Base-by-base conservation (phyloP, 2,329 filamentous ascomycete species). In the Ophiostoma sp. region DNA sequence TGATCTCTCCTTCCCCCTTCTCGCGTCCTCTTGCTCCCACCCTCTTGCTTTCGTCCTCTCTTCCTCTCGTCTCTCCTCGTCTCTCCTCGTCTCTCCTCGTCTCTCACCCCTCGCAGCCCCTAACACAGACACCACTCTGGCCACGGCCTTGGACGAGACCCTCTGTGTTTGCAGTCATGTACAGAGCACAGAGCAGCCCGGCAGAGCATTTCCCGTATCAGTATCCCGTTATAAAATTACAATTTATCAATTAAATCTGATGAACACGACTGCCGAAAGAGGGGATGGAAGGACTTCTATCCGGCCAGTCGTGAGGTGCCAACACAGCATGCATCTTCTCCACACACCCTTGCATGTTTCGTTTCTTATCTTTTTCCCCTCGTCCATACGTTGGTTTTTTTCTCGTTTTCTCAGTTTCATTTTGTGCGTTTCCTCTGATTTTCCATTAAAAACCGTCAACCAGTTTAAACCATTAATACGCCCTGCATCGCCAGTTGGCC, bases 71-170 rank as follows among this genome's bases (percentile, higher is more conserved):
- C 39, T 36, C 39, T 41, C 39, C 5, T 41, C 3, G n/a, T 36
- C n/a, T 48, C 15, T 17, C 7, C 13, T 20, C 13, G 44, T 15
- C 44, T 17, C 15, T 48, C 1, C 7, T 54, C n/a, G 41, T 33
- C 6, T 3, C 36, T 11, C 36, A 7, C 4, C 36, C 36, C 36
- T 39, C 10, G 39, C 6, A 10, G 44, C 44, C 20, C 17, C 3
- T 44, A 11, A 64, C 27, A 35, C 6, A 15, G 52, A 60, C 48
- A 27, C 23, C 3, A 27, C 27, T 69, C 52, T 54, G 65, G 52
- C 35, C 69, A 48, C 69, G 69, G 69, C 69, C 52, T 70, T 64
- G 64, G 31, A 23, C 64, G 69, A 70, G 69, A 67, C 68, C 33
- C 20, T 35, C 6, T 60, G 62, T 67, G 44, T 20, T 44, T 36